These are phyloP conservation scores for Pyrenochaeta sp. DNA, from an alignment of 2,329 filamentous ascomycete species.

Conservation along the genomic window DNA sequence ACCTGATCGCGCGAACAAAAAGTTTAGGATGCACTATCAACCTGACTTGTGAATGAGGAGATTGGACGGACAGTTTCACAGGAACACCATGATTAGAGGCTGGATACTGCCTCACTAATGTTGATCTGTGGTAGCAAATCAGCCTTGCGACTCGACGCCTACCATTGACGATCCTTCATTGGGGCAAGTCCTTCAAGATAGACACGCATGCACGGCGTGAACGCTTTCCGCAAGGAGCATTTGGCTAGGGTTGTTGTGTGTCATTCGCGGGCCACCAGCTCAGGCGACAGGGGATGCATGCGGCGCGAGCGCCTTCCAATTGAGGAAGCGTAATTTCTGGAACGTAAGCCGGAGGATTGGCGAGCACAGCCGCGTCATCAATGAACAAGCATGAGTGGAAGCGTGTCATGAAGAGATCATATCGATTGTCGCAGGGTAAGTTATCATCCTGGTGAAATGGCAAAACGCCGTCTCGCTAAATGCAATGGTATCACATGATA, in stretches of 20 bases:
- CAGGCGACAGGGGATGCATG: neutral
- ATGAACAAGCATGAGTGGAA: neutral
- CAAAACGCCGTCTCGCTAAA: conserved; percentile 22
- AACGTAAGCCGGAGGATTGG: neutral
- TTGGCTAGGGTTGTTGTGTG: no score
- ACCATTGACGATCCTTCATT: neutral
- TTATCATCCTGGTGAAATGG: conserved; percentile 12
- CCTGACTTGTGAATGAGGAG: conserved; percentile 68
- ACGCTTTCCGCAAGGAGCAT: neutral
- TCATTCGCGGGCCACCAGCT: no score
- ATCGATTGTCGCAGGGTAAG: conserved; percentile 3
- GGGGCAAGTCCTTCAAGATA: neutral
- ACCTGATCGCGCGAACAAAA: conserved; percentile 85
- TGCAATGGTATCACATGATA: conserved; percentile 25
- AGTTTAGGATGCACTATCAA: conserved; percentile 87
- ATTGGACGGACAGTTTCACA: no score
- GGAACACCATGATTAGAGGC: neutral
- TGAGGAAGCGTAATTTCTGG: neutral
- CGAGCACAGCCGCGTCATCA: neutral
- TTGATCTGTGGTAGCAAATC: neutral
- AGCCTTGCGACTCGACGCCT: neutral
- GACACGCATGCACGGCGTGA: neutral
- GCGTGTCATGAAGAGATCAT: neutral
- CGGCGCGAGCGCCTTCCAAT: neutral
- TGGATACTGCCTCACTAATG: neutral